Conservation (phyloP, 805 yeast species). For the Candida krabiensis region DNA sequence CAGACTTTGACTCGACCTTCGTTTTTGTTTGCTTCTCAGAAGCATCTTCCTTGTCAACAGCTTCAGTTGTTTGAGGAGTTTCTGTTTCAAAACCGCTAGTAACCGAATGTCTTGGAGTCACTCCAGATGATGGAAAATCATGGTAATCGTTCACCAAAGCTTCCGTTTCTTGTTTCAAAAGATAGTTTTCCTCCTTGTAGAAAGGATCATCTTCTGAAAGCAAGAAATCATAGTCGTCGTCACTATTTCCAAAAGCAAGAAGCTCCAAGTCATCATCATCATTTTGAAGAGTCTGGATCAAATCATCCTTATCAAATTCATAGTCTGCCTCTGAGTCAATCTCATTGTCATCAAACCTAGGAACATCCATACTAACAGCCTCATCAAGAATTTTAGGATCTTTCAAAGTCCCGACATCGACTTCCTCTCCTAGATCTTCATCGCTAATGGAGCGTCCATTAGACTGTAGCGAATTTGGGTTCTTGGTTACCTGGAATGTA, state of each 20-base stretch:
- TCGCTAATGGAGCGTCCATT: slow-evolving; percentile 32
- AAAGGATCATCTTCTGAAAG: slow-evolving; percentile 28
- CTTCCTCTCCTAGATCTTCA: slow-evolving; percentile 65
- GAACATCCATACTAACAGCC: slow-evolving; percentile 43
- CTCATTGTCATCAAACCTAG: slow-evolving; percentile 47
- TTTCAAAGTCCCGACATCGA: slow-evolving; percentile 21
- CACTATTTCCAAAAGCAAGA: slow-evolving; percentile 33
- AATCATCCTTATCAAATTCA: slow-evolving; percentile 52
- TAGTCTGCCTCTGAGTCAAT: slow-evolving; percentile 63
- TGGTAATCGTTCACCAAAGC: slow-evolving; percentile 42
- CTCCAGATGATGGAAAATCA: slow-evolving; percentile 27
- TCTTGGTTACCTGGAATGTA: slow-evolving; percentile 20
- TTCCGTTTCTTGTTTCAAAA: slow-evolving; percentile 42
- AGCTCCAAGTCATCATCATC: slow-evolving; percentile 40
- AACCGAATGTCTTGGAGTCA: slow-evolving; percentile 34
- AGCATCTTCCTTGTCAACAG: not conserved
- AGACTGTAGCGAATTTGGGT: slow-evolving; percentile 1
- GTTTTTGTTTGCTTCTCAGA: slow-evolving; percentile 3
- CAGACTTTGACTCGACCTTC: slow-evolving; percentile 13
- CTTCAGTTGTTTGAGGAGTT: slow-evolving; percentile 1
- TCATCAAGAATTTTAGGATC: slow-evolving; percentile 30
- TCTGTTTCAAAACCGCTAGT: too few relatives aligned
- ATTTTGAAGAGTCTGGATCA: slow-evolving; percentile 37
- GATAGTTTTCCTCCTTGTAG: slow-evolving; percentile 50
- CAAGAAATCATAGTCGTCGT: slow-evolving; percentile 33